Evolutionary conservation across 2,329 filamentous ascomycete species (phyloP).

Genomic region (Phaeoacremonium minimum): DNA sequence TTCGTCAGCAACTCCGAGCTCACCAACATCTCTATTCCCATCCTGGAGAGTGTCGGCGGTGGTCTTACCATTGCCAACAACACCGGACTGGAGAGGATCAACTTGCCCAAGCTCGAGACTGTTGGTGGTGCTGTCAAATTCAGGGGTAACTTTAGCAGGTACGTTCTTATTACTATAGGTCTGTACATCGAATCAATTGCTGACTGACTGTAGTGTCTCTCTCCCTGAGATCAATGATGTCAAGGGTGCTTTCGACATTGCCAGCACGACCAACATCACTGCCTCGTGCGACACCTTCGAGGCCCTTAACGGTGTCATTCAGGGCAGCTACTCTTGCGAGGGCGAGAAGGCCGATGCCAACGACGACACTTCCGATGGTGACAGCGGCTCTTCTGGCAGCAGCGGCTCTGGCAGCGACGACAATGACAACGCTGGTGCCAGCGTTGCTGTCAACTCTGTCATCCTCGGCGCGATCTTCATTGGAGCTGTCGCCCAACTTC

Average conservation of each 20-base stretch:
- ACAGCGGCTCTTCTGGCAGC: constrained; percentile 23
- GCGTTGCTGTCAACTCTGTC: constrained; percentile 41
- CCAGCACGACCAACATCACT: constrained; percentile 59
- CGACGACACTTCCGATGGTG: constrained; percentile 32
- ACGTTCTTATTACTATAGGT: no score
- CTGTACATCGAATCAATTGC: constrained; percentile 11
- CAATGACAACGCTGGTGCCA: constrained; percentile 36
- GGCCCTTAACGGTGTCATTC: constrained; percentile 35
- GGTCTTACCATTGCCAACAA: constrained; percentile 89
- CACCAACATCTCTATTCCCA: constrained; percentile 71
- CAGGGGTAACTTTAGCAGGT: constrained; percentile 79
- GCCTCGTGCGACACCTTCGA: constrained; percentile 52
- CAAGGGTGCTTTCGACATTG: constrained; percentile 66
- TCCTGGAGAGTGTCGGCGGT: constrained; percentile 66
- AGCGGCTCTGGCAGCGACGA: constrained; percentile 18
- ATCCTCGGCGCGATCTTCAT: constrained; percentile 42
- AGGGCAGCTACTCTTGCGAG: constrained; percentile 46
- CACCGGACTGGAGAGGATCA: constrained; percentile 65
- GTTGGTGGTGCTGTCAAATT: constrained; percentile 81
- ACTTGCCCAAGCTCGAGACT: constrained; percentile 63
- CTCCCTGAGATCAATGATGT: constrained; percentile 66
- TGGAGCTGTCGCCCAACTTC: constrained; percentile 43
- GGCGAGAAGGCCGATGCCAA: constrained; percentile 49
- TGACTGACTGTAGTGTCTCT: constrained; percentile 53
- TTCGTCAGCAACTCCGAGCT: constrained; percentile 60